A percentile compares a stretch with the other conserved stretches of the same genome.
phyloP scores from a whole-genome alignment of 352 stramenopile species.

The Phytophthora constricta region DNA sequence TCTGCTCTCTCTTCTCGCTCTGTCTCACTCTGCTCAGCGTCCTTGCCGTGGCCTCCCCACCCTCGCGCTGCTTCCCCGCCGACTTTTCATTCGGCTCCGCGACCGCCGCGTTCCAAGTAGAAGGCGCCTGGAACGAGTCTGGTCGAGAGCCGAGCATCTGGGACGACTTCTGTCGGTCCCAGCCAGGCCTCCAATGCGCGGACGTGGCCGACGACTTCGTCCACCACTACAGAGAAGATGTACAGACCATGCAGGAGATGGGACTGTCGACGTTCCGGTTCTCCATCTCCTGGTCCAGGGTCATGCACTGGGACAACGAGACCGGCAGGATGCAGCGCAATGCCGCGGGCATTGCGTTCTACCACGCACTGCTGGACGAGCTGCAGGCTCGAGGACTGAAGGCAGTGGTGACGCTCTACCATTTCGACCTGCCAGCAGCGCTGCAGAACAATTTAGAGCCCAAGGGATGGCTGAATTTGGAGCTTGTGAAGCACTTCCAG shows the following conservation, averaged over 20 bases:
- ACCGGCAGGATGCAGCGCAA: slow-evolving; percentile 29
- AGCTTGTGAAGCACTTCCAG: slow-evolving; percentile 75
- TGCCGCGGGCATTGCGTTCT: slow-evolving; percentile 35
- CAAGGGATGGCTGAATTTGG: slow-evolving; percentile 70
- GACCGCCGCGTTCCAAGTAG: slow-evolving; percentile 30
- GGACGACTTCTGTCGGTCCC: slow-evolving; percentile 32
- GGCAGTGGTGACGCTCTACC: slow-evolving; percentile 94
- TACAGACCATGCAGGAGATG: slow-evolving; percentile 86
- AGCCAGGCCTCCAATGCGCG: slow-evolving; percentile 65
- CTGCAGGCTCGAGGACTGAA: slow-evolving; percentile 76
- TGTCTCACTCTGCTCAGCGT: slow-evolving; percentile 28
- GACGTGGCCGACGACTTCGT: slow-evolving; percentile 92
- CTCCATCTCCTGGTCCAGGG: slow-evolving; percentile 44
- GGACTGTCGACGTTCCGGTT: slow-evolving; percentile 89
- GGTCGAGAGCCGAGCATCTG: slow-evolving; percentile 33
- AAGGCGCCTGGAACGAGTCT: slow-evolving; percentile 29
- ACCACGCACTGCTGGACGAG: slow-evolving; percentile 90
- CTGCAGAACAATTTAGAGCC: slow-evolving; percentile 80
- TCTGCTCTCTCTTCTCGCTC: neutral
- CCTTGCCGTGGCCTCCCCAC: slow-evolving; percentile 35
- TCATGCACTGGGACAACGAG: slow-evolving; percentile 38
- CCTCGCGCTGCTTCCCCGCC: slow-evolving; percentile 50
- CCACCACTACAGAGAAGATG: slow-evolving; percentile 81
- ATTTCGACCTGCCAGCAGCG: slow-evolving; percentile 94
- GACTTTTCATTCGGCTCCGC: slow-evolving; percentile 40